phyloP scores from a whole-genome alignment of 352 stramenopile species.

The Blastocystis sp. region DNA sequence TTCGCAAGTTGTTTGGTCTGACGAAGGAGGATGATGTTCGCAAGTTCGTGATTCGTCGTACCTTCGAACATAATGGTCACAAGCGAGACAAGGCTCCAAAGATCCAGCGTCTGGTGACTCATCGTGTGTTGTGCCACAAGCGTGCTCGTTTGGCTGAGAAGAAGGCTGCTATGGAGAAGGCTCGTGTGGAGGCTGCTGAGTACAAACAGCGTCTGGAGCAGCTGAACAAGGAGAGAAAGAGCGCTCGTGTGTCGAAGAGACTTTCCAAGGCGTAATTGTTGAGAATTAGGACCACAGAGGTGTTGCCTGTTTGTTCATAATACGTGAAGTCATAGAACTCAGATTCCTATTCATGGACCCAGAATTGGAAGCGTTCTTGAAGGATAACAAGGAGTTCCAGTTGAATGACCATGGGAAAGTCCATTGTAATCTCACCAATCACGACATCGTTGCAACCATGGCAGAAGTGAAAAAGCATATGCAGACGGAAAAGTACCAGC shows the following conservation, averaged over 20 bases:
- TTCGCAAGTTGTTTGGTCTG: too few relatives aligned
- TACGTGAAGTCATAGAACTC: too few relatives aligned
- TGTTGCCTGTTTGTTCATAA: not conserved
- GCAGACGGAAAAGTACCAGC: slow-evolving; percentile 34
- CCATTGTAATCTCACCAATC: slow-evolving; percentile 56
- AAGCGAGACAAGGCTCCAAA: slow-evolving; percentile 95
- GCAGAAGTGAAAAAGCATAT: slow-evolving; percentile 56
- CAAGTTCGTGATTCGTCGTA: too few relatives aligned
- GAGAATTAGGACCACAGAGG: not conserved
- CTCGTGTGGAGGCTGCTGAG: too few relatives aligned
- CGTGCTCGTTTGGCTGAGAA: slow-evolving; percentile 59
- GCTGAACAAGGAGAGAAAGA: not conserved
- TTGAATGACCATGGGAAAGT: slow-evolving; percentile 35
- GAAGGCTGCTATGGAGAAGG: too few relatives aligned
- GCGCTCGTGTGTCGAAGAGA: not conserved
- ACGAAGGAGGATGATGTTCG: too few relatives aligned
- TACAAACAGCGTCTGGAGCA: not conserved
- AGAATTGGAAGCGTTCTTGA: slow-evolving; percentile 22
- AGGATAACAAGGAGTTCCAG: slow-evolving; percentile 52
- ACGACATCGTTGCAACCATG: slow-evolving; percentile 56
- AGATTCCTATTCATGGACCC: not conserved
- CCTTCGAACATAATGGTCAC: too few relatives aligned
- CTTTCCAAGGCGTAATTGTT: not conserved
- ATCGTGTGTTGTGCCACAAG: slow-evolving; percentile 89
- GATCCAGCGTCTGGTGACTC: slow-evolving; percentile 98